Evolutionary conservation across 1,139 yeast species (phyloP), one percentile per base, ranked within the genome.

Genomic region (Taiozyma sp.): DNA sequence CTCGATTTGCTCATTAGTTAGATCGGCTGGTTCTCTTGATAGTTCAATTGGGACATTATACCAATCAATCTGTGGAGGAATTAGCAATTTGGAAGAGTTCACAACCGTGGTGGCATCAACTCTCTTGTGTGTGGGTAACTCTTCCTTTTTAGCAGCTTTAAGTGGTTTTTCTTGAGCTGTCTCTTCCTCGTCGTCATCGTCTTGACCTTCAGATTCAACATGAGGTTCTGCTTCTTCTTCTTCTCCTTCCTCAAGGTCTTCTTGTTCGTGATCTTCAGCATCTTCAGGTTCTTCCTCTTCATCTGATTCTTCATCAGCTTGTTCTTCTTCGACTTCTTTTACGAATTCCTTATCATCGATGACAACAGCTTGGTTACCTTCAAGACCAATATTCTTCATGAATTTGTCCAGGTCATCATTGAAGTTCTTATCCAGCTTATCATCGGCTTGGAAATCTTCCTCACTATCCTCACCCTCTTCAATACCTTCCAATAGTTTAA

Each of bases 41-140:
- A 62, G 53, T 8, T 53, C 58, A 19, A 66, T 53, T 21, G 79
- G 74, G 14, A 72, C 67, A 54, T 84, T 79, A 66, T 82, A 88
- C 97, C 97, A 89, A 56, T 86, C 90, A 21, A 80, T 72, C 60
- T 85, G 79, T 42, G 85, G 80, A 22, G 86, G 84, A 37, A 89
- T 70, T 1, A 74, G 53, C 46, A 88, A 73, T 56, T 79, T 82
- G 43, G 80, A 79, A 21, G 84, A 72, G 47, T 73, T 73, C 22
- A 85, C 84, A 3, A 83, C 71, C 46, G 80, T 73, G 41, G 82
- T 68, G 56, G 80, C 74, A 16, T 78, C 73, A 34, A 84, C 63
- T 76, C 76, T 61, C 61, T 66, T 60, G 62, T 62, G 64, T 50
- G 57, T 55, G 56, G 58, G 64, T 47, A 51, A 35, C 43, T 50